These are phyloP conservation scores for Trametes cubensis DNA, from an alignment of 768 basidiomycete species.

Conservation along the genomic window DNA sequence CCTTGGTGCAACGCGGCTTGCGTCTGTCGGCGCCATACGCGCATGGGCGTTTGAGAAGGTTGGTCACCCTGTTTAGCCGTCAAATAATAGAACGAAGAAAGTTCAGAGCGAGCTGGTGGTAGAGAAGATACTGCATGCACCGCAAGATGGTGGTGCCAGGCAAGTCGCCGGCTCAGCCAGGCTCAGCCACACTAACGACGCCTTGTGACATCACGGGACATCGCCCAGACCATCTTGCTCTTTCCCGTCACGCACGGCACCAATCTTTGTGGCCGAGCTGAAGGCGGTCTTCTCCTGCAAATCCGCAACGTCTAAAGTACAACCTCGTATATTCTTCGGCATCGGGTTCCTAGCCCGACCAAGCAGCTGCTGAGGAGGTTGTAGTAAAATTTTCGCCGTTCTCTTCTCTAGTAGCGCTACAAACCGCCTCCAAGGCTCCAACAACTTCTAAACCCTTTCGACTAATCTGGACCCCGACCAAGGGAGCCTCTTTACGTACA, in stretches of 20 bases:
- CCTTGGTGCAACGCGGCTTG: not conserved
- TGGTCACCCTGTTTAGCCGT: not conserved
- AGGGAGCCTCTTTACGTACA: slow-evolving; percentile 4
- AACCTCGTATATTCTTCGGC: slow-evolving; percentile 13
- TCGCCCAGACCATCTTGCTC: not conserved
- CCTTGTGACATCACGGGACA: slow-evolving; percentile 7
- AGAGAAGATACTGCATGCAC: too few relatives aligned
- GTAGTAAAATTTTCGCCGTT: slow-evolving; percentile 7
- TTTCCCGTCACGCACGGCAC: slow-evolving; percentile 4
- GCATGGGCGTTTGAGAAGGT: slow-evolving; percentile 7
- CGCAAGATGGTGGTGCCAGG: not conserved
- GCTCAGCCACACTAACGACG: not conserved
- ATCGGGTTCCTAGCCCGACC: slow-evolving; percentile 20
- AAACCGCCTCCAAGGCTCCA: slow-evolving; percentile 2
- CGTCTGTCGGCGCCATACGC: not conserved
- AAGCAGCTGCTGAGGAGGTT: not conserved
- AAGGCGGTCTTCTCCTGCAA: not conserved
- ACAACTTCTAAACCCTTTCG: not conserved
- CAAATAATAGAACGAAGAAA: not conserved
- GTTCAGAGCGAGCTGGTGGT: not conserved
- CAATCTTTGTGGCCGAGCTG: not conserved
- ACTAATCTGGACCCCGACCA: slow-evolving; percentile 1
- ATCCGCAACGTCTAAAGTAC: slow-evolving; percentile 13
- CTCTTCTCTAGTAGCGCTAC: slow-evolving; percentile 14
- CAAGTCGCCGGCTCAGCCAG: not conserved